Evolutionary conservation across 2,329 filamentous ascomycete genomes (phyloP), one percentile per base, ranked within the genome.

Genomic region (Colletotrichum siamense): DNA sequence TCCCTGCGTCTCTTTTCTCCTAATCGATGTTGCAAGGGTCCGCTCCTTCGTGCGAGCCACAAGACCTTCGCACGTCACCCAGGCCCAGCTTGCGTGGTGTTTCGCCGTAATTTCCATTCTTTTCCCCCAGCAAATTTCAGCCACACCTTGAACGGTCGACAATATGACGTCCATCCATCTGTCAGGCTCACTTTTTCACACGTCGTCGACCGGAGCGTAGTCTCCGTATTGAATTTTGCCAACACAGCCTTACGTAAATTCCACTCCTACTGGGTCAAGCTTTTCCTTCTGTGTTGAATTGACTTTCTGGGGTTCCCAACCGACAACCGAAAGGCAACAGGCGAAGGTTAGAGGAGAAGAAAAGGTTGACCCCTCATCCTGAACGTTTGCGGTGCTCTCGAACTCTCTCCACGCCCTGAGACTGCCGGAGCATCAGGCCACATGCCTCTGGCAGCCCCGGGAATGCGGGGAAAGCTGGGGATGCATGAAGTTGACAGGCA

Each of bases 381-480:
- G 30, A 65, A 55, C 67, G 39, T 36, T 49, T 36, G 32, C 34
- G 39, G 67, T 39, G 68, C 68, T 26, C 9, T 49, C 49, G 64
- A 76, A 73, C 73, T 55, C 34, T 76, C 64, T 73, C 57, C 57
- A 55, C 69, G 69, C 34, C 22, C 34, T 76, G 73, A 76, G 73
- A 76, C 64, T 69, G 70, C 70, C 57, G 64, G 49, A 69, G 73
- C 73, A 61, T 73, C 73, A 69, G 70, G 26, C 64, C 70, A 76
- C 34, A 44, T 24, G 12, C 66, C 10, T 34, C 26, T 52, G 36
- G 22, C 13, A 10, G 18, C 36, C 59, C 65, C 26, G 26, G 24
- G 24, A 76, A 76, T 76, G 70, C 70, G 74, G 74, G 70, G 73
- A 73, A 59, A 73, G 59, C 57, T 73, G 66, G 49, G 59, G 62